A percentile compares a stretch with the other conserved stretches of the same genome.
phyloP scores from a whole-genome alignment of 176 grass and related monocot species.

The Cenchrus americanus region DNA sequence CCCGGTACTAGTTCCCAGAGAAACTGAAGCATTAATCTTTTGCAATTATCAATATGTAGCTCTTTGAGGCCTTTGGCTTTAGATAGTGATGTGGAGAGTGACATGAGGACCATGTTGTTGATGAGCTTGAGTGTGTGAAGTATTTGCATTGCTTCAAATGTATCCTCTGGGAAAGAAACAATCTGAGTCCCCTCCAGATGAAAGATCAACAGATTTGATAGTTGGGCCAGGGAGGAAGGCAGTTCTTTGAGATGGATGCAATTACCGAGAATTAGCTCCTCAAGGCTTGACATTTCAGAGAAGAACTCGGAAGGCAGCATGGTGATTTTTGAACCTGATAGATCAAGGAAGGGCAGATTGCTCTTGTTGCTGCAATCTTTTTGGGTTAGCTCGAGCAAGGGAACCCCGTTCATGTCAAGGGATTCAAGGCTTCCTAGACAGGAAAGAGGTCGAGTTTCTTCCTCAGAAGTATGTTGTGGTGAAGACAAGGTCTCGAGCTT shows the following conservation, averaged over 20 bases:
- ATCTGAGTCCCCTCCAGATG: background rate
- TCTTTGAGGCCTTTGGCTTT: background rate
- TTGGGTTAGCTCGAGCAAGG: background rate
- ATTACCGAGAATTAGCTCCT: background rate
- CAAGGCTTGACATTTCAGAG: background rate
- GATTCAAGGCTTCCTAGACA: background rate
- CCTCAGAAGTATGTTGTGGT: background rate
- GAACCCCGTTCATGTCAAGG: conserved; percentile 14
- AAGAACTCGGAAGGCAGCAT: conserved; percentile 1
- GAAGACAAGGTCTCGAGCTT: background rate
- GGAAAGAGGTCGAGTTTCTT: background rate
- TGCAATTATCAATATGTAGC: background rate
- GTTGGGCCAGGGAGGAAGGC: background rate
- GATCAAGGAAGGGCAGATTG: background rate
- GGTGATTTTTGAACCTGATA: background rate
- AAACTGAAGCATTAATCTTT: background rate
- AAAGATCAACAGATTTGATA: background rate
- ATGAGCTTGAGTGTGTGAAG: background rate
- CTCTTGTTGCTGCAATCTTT: background rate
- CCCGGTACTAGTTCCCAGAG: background rate
- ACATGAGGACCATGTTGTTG: background rate
- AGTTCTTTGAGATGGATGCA: background rate
- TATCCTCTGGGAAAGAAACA: background rate
- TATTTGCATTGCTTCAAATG: background rate
- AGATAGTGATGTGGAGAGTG: background rate